phyloP scores from a whole-genome alignment of 2,329 filamentous ascomycete species.

The Penicillium thymicola region DNA sequence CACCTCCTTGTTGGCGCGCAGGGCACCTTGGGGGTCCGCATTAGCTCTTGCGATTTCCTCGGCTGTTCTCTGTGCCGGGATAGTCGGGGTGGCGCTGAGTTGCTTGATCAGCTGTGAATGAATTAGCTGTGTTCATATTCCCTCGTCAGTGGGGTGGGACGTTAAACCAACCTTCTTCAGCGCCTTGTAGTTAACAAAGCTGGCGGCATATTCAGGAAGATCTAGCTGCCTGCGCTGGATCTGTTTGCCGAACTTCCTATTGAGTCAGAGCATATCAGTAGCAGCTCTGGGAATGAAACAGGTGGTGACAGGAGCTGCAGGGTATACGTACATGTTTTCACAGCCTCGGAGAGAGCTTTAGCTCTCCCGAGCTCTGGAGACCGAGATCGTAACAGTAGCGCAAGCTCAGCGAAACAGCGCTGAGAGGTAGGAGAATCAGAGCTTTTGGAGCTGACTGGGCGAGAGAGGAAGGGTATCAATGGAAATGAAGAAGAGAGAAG shows the following conservation, averaged over 20 bases:
- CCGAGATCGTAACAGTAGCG: not conserved
- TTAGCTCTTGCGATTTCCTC: constrained; percentile 40
- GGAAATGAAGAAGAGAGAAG: not conserved
- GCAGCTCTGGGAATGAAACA: not conserved
- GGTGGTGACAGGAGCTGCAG: no score
- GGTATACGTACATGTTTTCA: constrained; percentile 4
- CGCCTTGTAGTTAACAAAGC: constrained; percentile 99
- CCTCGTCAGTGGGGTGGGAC: not conserved
- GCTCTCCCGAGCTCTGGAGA: constrained; percentile 12
- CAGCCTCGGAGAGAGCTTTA: constrained; percentile 11
- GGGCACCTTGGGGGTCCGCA: constrained; percentile 75
- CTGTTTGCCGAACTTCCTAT: constrained; percentile 99
- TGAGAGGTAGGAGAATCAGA: not conserved
- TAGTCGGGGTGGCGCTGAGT: constrained; percentile 83
- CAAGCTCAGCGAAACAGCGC: constrained; percentile 1
- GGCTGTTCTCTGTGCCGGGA: constrained; percentile 69
- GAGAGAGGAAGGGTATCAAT: not conserved
- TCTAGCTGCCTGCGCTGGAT: constrained; percentile 99
- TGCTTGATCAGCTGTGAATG: constrained; percentile 87
- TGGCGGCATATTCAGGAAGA: constrained; percentile 97
- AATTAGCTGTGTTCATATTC: constrained; percentile 16
- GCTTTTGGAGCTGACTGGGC: not conserved
- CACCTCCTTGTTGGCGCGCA: constrained; percentile 95
- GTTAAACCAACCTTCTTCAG: constrained; percentile 76
- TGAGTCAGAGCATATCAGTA: constrained; percentile 1